Conservation (phyloP, 305 asterid species). For the Rubia tinctorum region DNA sequence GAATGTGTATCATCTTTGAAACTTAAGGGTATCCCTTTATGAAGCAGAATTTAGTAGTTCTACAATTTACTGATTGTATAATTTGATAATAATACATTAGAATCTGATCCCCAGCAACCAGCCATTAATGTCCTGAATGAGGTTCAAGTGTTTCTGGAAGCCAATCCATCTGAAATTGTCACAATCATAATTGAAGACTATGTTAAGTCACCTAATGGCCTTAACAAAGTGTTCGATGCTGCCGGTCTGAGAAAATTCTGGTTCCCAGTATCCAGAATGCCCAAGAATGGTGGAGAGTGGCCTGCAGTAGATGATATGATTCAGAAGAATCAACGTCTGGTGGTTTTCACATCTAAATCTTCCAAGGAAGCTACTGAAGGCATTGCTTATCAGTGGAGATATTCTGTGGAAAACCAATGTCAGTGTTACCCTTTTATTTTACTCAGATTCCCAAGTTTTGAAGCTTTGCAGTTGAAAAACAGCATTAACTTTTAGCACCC, state of each 20-base stretch:
- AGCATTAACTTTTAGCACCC: not conserved
- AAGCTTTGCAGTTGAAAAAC: not conserved
- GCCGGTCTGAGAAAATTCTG: constrained; percentile 63
- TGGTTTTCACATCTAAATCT: constrained; percentile 84
- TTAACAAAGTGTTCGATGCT: constrained; percentile 54
- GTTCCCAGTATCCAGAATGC: constrained; percentile 85
- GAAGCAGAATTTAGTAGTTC: not conserved
- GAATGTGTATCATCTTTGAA: not conserved
- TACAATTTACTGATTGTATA: constrained; percentile 10
- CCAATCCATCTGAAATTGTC: constrained; percentile 72
- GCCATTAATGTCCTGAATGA: constrained; percentile 71
- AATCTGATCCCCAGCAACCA: constrained; percentile 52
- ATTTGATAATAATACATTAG: constrained; percentile 5
- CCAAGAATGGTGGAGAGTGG: constrained; percentile 83
- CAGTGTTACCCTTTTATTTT: constrained; percentile 22
- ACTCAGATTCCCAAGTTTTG: not conserved
- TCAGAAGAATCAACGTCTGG: constrained; percentile 66
- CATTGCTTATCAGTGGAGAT: constrained; percentile 85
- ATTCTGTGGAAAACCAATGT: constrained; percentile 90
- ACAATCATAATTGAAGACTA: constrained; percentile 82
- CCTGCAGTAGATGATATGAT: constrained; percentile 83
- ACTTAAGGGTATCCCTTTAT: not conserved
- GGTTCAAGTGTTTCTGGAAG: constrained; percentile 58
- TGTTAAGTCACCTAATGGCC: constrained; percentile 70
- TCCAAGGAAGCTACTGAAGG: constrained; percentile 76